Conservation (phyloP, 2,329 filamentous ascomycete genomes). For the Huntiella savannae region DNA sequence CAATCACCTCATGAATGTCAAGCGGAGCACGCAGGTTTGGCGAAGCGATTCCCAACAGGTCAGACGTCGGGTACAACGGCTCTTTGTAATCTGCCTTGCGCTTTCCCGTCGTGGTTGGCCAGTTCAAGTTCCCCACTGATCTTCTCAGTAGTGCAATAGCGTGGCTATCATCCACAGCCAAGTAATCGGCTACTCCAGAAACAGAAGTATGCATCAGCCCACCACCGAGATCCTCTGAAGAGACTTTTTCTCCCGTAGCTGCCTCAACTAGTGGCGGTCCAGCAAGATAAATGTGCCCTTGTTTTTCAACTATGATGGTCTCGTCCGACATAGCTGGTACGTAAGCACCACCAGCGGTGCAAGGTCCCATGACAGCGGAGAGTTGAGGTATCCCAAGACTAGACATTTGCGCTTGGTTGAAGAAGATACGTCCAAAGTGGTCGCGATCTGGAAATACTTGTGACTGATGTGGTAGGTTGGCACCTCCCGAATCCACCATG, state of each 20-base stretch:
- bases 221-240: slow-evolving; percentile 76
- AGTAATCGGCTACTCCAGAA: slow-evolving; percentile 85
- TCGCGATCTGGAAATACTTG: slow-evolving; percentile 91
- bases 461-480: slow-evolving; percentile 84
- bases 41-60: slow-evolving; percentile 74
- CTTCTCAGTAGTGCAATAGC: slow-evolving; percentile 70
- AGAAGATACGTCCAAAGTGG: slow-evolving; percentile 95
- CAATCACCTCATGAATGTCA: slow-evolving; percentile 76
- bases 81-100: slow-evolving; percentile 35
- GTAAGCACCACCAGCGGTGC: slow-evolving; percentile 88
- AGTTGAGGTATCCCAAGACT: slow-evolving; percentile 78
- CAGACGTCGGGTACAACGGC: slow-evolving; percentile 59
- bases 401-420: slow-evolving; percentile 91
- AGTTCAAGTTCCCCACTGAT: slow-evolving; percentile 78
- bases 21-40: slow-evolving; percentile 77
- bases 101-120: slow-evolving; percentile 28
- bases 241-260: slow-evolving; percentile 82
- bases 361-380: slow-evolving; percentile 90
- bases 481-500: slow-evolving; percentile 86
- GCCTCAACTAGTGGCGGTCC: slow-evolving; percentile 90
- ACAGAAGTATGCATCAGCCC: slow-evolving; percentile 77
- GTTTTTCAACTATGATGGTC: slow-evolving; percentile 85
- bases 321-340: slow-evolving; percentile 96
- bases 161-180: slow-evolving; percentile 86
- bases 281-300: slow-evolving; percentile 94